Evolutionary conservation across 1,284 basidiomycete genomes (phyloP).

Genomic region (Fomitopsis schrenkii): DNA sequence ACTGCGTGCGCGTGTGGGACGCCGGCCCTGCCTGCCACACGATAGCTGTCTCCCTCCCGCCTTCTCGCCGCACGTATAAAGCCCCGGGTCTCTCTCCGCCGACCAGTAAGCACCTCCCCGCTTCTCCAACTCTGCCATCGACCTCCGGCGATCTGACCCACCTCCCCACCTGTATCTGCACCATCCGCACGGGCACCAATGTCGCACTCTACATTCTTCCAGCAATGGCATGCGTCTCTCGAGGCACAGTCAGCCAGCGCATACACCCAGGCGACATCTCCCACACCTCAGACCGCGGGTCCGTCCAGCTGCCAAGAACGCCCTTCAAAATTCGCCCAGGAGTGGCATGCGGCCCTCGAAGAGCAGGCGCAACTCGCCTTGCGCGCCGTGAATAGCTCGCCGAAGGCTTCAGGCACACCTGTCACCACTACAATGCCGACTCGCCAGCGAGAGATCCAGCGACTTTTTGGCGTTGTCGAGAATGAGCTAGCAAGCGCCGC

Average conservation of each 20-base stretch:
- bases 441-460: neutral
- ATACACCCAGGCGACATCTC: neutral
- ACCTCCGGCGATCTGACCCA: neutral
- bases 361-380: neutral
- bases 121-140: neutral
- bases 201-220: neutral
- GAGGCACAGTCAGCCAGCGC: neutral
- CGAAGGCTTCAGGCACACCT: neutral
- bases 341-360: neutral
- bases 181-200: neutral
- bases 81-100: neutral
- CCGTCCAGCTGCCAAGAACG: neutral
- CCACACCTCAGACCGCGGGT: neutral
- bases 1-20: neutral
- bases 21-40: neutral
- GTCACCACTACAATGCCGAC: neutral
- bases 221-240: neutral
- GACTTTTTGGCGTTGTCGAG: neutral
- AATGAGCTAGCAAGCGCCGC: neutral
- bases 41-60: neutral
- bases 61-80: neutral
- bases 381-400: neutral
- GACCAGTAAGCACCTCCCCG: slow-evolving; percentile 1
- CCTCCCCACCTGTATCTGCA: no score
- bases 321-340: neutral